Base-by-base conservation (phyloP, 306 rosid genomes). In the Acacia acuminata region DNA sequence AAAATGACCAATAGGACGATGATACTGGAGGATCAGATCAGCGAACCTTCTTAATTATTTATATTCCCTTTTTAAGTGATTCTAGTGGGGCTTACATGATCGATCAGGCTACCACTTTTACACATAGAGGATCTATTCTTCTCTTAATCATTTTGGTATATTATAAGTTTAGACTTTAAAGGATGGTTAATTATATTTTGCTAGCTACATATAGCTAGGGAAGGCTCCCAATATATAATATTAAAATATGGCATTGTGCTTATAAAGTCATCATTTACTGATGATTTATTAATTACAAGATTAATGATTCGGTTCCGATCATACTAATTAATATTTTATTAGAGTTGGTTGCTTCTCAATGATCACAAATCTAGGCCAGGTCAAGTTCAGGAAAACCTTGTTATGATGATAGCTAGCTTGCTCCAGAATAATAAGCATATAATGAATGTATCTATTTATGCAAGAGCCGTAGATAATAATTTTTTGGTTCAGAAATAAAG, bases 121-220 rank as follows among this genome's bases (percentile, higher is more conserved):
- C 70, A 83, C 76, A 77, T 76, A 48, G 74, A 85, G 90, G 89
- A 82, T 84, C 73, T 82, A 88, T 86, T 88, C 90, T 22, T 74
- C 85, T 64, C 63, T 75, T 77, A 86, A 88, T 90, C 83, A 88
- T 87, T 83, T 78, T 74, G 64, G 79, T 79, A 75, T 80, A 77
- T 71, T 69, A 50, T 67, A 73, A 72, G 71, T 84, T 77, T 76
- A 70, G 73, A 70, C 79, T 38, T 75, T 22, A 24, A 6, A 44
- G 13, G 53, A 48, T 48, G 22, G 20, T 2, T 43, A 45, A 76
- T 78, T 43, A 25, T n/a, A 17, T 27, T 20, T 27, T 51, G 58
- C 58, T 51, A 17, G 34, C 36, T 6, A 38, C 6, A 38, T 38
- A 38, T 5, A 58, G 65, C 65, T 10, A 10, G 43, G 38, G 65